Percentiles rank a stretch among this genome's conserved stretches.
Evolutionary conservation across 2,329 filamentous ascomycete genomes (phyloP).

Genomic region (Berkeleyomyces basicola): DNA sequence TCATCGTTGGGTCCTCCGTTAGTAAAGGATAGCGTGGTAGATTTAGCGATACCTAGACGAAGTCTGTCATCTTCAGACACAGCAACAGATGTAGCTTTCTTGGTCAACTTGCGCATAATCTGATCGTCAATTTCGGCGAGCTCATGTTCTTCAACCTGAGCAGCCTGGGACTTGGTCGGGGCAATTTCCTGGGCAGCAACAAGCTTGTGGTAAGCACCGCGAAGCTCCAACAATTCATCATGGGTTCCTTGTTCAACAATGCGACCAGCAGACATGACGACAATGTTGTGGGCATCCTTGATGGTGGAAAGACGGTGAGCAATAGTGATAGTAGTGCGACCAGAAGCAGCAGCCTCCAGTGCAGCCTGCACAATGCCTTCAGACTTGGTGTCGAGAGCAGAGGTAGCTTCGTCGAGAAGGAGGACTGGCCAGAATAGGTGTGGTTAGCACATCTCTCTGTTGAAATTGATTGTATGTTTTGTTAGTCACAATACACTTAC

Average conservation of each 20-base stretch:
- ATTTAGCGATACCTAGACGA: conserved; percentile 38
- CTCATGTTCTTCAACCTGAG: conserved; percentile 34
- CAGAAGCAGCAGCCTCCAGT: conserved; percentile 67
- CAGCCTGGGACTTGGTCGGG: conserved; percentile 27
- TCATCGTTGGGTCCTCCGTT: conserved; percentile 31
- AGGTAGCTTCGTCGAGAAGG: conserved; percentile 87
- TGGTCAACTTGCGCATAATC: conserved; percentile 31
- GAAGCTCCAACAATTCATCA: conserved; percentile 52
- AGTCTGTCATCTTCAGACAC: conserved; percentile 50
- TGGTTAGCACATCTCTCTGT: conserved; percentile 12
- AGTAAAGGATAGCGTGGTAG: conserved; percentile 50
- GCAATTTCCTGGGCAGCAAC: conserved; percentile 79
- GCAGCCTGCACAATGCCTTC: conserved; percentile 91
- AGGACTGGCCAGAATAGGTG: conserved; percentile 34
- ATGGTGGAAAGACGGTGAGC: conserved; percentile 92
- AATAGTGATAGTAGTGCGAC: conserved; percentile 88
- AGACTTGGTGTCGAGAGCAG: conserved; percentile 81
- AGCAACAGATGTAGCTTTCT: conserved; percentile 24
- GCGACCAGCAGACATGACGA: conserved; percentile 72
- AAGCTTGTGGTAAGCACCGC: conserved; percentile 64
- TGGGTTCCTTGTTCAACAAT: conserved; percentile 90
- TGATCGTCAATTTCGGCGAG: conserved; percentile 6
- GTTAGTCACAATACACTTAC: conserved; percentile 21
- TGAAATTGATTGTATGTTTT: background rate
- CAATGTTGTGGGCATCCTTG: conserved; percentile 85